Evolutionary conservation across 768 basidiomycete genomes (phyloP), one percentile per base, ranked within the genome.

Genomic region (Mycena venus): DNA sequence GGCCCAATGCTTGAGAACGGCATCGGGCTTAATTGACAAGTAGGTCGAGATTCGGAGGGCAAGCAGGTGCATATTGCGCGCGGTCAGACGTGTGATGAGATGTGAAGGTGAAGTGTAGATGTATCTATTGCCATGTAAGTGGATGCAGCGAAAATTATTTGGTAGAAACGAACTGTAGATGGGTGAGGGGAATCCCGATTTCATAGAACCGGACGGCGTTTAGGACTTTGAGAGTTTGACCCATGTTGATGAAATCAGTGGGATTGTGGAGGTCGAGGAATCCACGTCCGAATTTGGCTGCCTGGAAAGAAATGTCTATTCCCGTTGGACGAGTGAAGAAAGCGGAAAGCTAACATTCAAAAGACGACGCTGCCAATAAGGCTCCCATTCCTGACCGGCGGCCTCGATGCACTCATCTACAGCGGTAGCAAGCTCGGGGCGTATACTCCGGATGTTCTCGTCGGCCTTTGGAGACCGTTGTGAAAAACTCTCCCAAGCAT

Each of bases 1-100:
- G 1, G 98, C 98, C 98, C 98, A 99, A 80, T 99, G 98, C 75
- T 93, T 95, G 49, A 99, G 86, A 0, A 99, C 96, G 0, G 91
- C 89, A 75, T 97, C 94, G 0, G 96, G 94, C 63, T 95, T 94
- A 55, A 99, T 87, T 19, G 90, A 89, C 34, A 99, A 89, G 83
- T 92, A 96, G 1, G 91, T 88, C 3, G 97, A 97, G 75, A 99
- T 93, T 29, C 97, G 92, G 21, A 99, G 91, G 10, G 98, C 96
- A 55, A 99, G 92, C 1, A 99, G 90, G 80, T 99, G 97, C 73
- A 96, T 87, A 75, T 96, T 96, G 17, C 97, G 92, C 0, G 96
- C 89, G 9, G 96, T 95, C 25, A 99, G 87, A 7, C 97, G 92
- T 21, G 91, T 85, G 61, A 99, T 91, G 49, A 99, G 91, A 77